phyloP scores from a whole-genome alignment of 305 asterid genomes.

The Rubia balearica region DNA sequence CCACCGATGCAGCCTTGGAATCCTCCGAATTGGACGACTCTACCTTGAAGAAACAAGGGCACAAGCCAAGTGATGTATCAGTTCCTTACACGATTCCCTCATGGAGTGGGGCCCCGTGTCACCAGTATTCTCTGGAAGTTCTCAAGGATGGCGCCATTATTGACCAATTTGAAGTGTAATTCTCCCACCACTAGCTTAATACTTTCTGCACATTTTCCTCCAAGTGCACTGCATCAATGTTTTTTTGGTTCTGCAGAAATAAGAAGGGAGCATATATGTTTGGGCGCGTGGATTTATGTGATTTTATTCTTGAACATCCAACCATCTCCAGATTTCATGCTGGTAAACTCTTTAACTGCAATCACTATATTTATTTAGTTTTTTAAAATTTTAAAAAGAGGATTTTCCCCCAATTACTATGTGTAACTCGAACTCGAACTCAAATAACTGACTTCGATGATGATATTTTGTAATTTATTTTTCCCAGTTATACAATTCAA shows the following conservation, averaged over 20 bases:
- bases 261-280: conserved; percentile 97
- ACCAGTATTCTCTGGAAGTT: conserved; percentile 60
- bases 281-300: conserved; percentile 93
- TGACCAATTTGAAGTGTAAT: conserved; percentile 68
- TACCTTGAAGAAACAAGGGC: conserved; percentile 26
- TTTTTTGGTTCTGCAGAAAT: conserved; percentile 38
- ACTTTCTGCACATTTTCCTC: neutral
- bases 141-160: conserved; percentile 80
- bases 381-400: too few relatives aligned
- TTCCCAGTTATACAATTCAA: conserved; percentile 83
- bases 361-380: conserved; percentile 6
- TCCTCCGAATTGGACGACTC: conserved; percentile 24
- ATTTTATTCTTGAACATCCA: conserved; percentile 90
- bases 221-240: neutral
- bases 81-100: conserved; percentile 74
- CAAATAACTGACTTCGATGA: neutral
- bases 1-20: conserved; percentile 22
- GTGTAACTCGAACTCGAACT: neutral
- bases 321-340: conserved; percentile 94
- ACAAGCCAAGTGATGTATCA: conserved; percentile 23
- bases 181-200: conserved; percentile 1
- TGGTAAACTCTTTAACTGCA: conserved; percentile 35
- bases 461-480: conserved; percentile 25
- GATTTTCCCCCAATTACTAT: neutral
- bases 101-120: conserved; percentile 78